Conservation (phyloP, 768 basidiomycete genomes). For the Rhodosporidiobolus odoratus region DNA sequence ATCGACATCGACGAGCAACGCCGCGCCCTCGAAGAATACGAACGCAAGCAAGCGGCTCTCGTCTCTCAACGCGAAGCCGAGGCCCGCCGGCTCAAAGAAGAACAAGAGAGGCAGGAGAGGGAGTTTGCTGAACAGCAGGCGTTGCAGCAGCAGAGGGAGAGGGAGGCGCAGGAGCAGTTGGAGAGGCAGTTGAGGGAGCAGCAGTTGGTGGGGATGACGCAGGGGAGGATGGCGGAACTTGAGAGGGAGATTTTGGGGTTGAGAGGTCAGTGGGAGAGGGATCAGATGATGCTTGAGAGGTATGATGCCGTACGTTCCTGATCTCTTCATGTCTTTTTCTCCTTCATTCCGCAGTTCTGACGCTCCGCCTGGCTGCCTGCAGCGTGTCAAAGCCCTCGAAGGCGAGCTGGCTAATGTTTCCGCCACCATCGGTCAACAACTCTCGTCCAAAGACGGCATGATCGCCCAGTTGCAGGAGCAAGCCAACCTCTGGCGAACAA, state of each 20-base stretch:
- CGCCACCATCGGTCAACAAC: constrained; percentile 73
- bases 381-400: constrained; percentile 95
- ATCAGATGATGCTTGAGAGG: constrained; percentile 94
- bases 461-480: constrained; percentile 95
- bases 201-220: constrained; percentile 61
- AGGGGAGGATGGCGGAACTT: constrained; percentile 69
- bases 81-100: constrained; percentile 69
- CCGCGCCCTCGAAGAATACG: constrained; percentile 90
- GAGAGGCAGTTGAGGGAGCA: constrained; percentile 64
- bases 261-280: constrained; percentile 94
- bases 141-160: constrained; percentile 80
- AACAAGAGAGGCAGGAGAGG: constrained; percentile 68
- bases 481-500: constrained; percentile 92
- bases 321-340: constrained; percentile 15
- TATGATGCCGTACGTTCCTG: constrained; percentile 69
- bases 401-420: constrained; percentile 72
- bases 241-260: constrained; percentile 86
- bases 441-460: constrained; percentile 86
- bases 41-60: constrained; percentile 88
- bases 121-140: constrained; percentile 86
- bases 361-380: constrained; percentile 1
- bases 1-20: constrained; percentile 82
- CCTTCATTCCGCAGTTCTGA: constrained; percentile 6
- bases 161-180: constrained; percentile 81
- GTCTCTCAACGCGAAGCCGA: constrained; percentile 73